Evolutionary conservation across 1,284 basidiomycete genomes (phyloP), one percentile per base, ranked within the genome.

Genomic region (Pyrrhoderma noxium): DNA sequence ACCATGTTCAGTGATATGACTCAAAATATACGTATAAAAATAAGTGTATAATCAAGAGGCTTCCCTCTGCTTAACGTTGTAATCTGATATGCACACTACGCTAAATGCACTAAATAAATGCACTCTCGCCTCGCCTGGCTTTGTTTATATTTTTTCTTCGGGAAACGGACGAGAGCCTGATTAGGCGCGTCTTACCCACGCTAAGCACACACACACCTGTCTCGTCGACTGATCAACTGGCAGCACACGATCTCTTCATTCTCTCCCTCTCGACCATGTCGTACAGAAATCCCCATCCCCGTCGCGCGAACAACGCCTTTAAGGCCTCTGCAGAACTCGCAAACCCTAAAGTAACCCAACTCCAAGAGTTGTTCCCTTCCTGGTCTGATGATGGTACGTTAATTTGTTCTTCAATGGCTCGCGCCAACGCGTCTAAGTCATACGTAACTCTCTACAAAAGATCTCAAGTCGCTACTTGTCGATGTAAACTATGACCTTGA

Each of bases 401-500:
- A 56, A 59, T 61, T 61, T 61, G 61, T 11, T 31, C 27, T 31
- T 11, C 11, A 5, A 5, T 31, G 5, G 27, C 11, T 11, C 27
- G 27, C 27, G 27, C 27, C 5, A 31, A 31, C 27, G 27, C 27
- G 27, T 31, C 27, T 31, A 31, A 31, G 27, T 31, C 27, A 31
- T 31, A 31, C 27, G 27, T 11, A 31, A 31, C 27, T 31, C 27
- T 5, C 27, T 31, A 5, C 11, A 31, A 9, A 59, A 89, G 91
- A 93, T 68, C 75, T 94, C 54, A 75, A 81, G 57, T 84, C 85
- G 31, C 73, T 88, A 43, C 75, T 94, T 40, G 62, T 66, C 49
- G 92, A 94, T 61, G 79, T 81, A 21, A 69, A 68, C 41, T 91
- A 91, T 41, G 89, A 92, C 64, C 69, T 85, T 48, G 72, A 89